phyloP scores from a whole-genome alignment of 306 rosid species.

The Phaseolus lunatus region DNA sequence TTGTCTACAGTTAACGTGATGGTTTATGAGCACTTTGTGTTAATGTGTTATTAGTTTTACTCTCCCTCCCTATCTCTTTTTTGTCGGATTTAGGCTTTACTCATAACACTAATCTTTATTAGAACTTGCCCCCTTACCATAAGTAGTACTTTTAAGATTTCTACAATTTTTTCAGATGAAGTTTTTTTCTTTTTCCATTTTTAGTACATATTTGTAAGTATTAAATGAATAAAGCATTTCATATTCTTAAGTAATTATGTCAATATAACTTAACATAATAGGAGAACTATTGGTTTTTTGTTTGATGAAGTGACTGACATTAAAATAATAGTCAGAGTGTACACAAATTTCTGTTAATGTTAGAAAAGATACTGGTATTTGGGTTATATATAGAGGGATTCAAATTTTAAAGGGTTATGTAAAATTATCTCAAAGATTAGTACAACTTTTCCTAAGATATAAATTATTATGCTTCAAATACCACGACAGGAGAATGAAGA shows the following conservation, averaged over 20 bases:
- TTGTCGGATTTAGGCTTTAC: background rate
- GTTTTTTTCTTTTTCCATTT: background rate
- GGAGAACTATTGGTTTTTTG: too few relatives aligned
- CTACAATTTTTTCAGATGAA: background rate
- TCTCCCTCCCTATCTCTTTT: background rate
- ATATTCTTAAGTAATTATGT: too few relatives aligned
- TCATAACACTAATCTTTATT: background rate
- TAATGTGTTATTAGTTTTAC: background rate
- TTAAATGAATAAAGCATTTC: too few relatives aligned
- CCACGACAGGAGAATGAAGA: background rate
- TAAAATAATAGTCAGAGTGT: background rate
- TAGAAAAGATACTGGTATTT: too few relatives aligned
- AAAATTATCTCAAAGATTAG: too few relatives aligned
- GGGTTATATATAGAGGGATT: too few relatives aligned
- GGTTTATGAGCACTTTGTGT: slow-evolving; percentile 33
- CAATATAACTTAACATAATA: too few relatives aligned
- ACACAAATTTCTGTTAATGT: too few relatives aligned
- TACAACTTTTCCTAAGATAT: too few relatives aligned
- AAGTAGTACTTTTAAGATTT: background rate
- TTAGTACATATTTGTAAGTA: background rate
- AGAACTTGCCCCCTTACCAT: background rate
- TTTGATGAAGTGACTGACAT: background rate
- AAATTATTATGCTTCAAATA: background rate
- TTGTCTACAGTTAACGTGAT: slow-evolving; percentile 44
- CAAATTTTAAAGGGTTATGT: too few relatives aligned